Base-by-base conservation (phyloP, 768 basidiomycete genomes). In the Psilocybe tampanensis region DNA sequence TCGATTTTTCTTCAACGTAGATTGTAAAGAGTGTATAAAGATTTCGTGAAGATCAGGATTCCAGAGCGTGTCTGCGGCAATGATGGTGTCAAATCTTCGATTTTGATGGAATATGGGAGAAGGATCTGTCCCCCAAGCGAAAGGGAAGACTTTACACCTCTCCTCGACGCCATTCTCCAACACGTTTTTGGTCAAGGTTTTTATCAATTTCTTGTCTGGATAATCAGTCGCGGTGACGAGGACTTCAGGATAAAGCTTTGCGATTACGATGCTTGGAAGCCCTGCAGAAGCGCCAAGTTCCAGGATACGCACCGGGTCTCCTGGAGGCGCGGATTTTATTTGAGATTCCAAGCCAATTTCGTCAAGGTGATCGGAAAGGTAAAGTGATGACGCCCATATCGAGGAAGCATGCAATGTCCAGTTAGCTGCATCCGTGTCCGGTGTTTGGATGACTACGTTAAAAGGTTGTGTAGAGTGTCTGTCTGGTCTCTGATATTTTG, bases 41-140 rank as follows among this genome's bases (percentile, higher is more conserved):
- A 77, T 60, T 0, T 47, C 59, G 61, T 92, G 90, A 2, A 80
- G 60, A 21, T 84, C 83, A 3, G 86, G 69, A 64, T 91, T 89
- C 91, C 90, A 92, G 1, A 93, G 71, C 26, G 89, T 91, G 65
- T 92, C 91, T 12, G 90, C 86, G 0, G 89, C 88, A 21, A 91
- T 59, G 29, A 92, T 72, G 39, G 89, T 57, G 63, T 92, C 89
- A 66, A 89, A 88, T 15, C 65, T 68, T 8, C 53, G 52, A 23
- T 55, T 60, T 7, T 32, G 41, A 22, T 48, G 13, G n/a, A 72
- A 58, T 13, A 74, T 52, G 2, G 66, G 23, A 0, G 75, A 63
- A 8, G 80, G 64, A 61, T 85, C 82, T 6, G 80, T 70, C 1
- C 88, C 89, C 89, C 89, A 92, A 8, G 78, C 83, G 63, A 86